Evolutionary conservation across 2,329 filamentous ascomycete genomes (phyloP).

Genomic region (Sporothrix mexicana): DNA sequence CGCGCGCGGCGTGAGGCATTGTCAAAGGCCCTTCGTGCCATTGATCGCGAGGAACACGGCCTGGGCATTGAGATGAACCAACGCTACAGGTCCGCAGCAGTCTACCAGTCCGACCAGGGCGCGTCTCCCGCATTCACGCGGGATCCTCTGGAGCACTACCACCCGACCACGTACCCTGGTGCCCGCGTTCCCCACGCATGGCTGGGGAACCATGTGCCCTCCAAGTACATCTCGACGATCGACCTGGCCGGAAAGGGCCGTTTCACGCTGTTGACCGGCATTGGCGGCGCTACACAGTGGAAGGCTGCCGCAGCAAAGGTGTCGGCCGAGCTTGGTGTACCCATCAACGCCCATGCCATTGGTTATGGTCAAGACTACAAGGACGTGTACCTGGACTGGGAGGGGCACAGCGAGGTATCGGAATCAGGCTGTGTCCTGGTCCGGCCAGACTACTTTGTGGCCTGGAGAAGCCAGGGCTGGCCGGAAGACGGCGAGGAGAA

Average conservation of each 20-base stretch:
- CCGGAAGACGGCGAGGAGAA: not conserved
- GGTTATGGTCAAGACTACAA: not conserved
- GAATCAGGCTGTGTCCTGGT: not conserved
- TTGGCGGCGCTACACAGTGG: not conserved
- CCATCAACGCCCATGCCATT: not conserved
- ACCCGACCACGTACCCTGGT: not conserved
- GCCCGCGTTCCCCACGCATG: not conserved
- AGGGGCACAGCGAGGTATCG: not conserved
- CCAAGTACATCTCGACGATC: not conserved
- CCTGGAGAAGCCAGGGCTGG: not conserved
- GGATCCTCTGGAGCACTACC: not conserved
- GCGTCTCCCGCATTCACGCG: not conserved
- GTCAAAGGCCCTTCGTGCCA: not conserved
- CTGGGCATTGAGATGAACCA: conserved; percentile 2
- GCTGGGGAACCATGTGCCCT: not conserved
- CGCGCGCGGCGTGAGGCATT: not conserved
- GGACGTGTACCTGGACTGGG: not conserved
- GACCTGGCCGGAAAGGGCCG: not conserved
- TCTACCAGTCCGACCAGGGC: not conserved
- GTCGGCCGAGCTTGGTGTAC: not conserved
- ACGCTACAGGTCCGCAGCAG: not conserved
- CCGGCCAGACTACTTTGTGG: not conserved
- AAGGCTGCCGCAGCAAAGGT: not conserved
- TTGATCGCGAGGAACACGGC: not conserved
- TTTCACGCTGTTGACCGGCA: not conserved